Conservation (phyloP, 2,329 filamentous ascomycete genomes). For the Trichophyton verrucosum region DNA sequence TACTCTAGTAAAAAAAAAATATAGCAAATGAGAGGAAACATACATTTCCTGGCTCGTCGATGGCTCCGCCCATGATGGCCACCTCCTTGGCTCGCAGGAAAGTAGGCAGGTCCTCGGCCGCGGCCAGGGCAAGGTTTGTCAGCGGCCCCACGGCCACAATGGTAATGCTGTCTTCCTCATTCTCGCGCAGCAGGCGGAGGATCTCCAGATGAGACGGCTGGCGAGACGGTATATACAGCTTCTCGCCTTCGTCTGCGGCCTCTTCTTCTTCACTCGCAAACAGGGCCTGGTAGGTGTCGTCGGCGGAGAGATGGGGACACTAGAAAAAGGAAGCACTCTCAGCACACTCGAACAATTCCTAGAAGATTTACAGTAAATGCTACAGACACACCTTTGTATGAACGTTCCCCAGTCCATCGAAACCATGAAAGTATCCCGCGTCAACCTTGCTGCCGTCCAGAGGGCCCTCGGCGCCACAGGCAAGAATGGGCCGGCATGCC, state of each 20-base stretch:
- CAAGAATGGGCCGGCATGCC: slow-evolving; percentile 65
- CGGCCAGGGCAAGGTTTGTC: slow-evolving; percentile 85
- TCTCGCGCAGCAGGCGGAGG: slow-evolving; percentile 68
- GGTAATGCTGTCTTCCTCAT: slow-evolving; percentile 72
- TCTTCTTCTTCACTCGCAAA: slow-evolving; percentile 46
- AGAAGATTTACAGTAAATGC: background rate
- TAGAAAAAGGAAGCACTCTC: slow-evolving; percentile 19
- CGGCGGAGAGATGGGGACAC: slow-evolving; percentile 61
- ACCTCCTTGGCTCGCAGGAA: slow-evolving; percentile 84
- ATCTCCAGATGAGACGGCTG: slow-evolving; percentile 71
- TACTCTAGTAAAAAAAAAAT: background rate
- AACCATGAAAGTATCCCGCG: slow-evolving; percentile 76
- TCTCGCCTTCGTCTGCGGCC: slow-evolving; percentile 31
- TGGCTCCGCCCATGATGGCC: slow-evolving; percentile 86
- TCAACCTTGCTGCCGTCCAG: slow-evolving; percentile 69
- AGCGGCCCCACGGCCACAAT: slow-evolving; percentile 81
- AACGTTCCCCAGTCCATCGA: slow-evolving; percentile 65
- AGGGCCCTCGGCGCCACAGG: slow-evolving; percentile 74
- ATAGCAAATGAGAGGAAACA: slow-evolving; percentile 18
- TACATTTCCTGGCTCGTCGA: slow-evolving; percentile 69
- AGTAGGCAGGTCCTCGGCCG: slow-evolving; percentile 74
- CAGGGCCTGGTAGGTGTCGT: slow-evolving; percentile 60
- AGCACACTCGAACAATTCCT: background rate
- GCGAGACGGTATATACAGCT: slow-evolving; percentile 59
- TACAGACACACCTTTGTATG: slow-evolving; percentile 39